Evolutionary conservation across 2,329 filamentous ascomycete genomes (phyloP), one percentile per base, ranked within the genome.

Genomic region (Cylindrodendrum hubeiense): DNA sequence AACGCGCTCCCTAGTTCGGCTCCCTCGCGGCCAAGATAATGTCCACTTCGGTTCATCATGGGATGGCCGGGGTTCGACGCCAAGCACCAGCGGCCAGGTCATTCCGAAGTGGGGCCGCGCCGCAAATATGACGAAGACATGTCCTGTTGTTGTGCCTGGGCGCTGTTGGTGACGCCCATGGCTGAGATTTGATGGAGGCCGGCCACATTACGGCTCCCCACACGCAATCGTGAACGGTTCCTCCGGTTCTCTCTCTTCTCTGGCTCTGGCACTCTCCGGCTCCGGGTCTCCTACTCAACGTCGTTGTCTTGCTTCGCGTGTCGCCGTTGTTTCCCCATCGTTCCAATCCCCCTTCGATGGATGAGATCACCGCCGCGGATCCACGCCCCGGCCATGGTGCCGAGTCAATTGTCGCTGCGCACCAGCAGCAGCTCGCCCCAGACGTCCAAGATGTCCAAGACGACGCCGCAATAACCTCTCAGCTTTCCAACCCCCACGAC

Each of bases 321-420:
- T 61, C 62, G 65, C 69, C 69, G 66, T 65, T 63, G 52, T 63
- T 43, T 58, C 41, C 39, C 63, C 63, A 60, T 49, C 59, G 64
- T 60, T 51, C 46, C 52, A 30, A 39, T 39, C 59, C 63, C 62
- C 63, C 60, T 50, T 69, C 68, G 61, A 78, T 78, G 76, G 75
- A 77, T 70, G 75, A 73, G 68, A 75, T 75, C 53, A 75, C 70
- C 59, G 66, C 65, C 39, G 56, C 72, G 53, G 61, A 64, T 67
- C 55, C 26, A 66, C 65, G 68, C 64, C 62, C 68, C 68, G 68
- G 60, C 58, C 64, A 66, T 66, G 70, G 66, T 52, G 57, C 68
- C 59, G 62, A 60, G 57, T 63, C 70, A 4, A 63, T 51, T 51
- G 41, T 50, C 56, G 62, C 54, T 52, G 44, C 53, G 57, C 64